Evolutionary conservation across 192 early-diverging fungal genomes (phyloP).

Genomic region (Rhizoclosmatium sp.): DNA sequence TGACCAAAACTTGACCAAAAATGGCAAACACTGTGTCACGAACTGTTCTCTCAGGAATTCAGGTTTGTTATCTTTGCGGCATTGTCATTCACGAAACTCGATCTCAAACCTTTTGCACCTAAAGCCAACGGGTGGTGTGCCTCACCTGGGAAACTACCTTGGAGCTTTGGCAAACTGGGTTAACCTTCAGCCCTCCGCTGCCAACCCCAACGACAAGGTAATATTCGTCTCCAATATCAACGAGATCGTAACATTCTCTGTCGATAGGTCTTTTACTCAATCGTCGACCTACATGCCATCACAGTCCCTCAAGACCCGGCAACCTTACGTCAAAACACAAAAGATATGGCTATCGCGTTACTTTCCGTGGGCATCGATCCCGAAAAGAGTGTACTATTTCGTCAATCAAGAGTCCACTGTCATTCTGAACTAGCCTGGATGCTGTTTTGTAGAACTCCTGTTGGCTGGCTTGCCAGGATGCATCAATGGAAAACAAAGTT

Average conservation of each 20-base stretch:
- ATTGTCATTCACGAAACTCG: neutral
- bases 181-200: slow-evolving; percentile 61
- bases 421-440: slow-evolving; percentile 90
- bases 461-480: slow-evolving; percentile 92
- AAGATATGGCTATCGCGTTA: slow-evolving; percentile 78
- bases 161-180: slow-evolving; percentile 91
- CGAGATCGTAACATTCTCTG: neutral
- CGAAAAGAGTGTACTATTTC: slow-evolving; percentile 74
- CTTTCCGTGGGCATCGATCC: slow-evolving; percentile 89
- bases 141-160: slow-evolving; percentile 94
- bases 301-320: slow-evolving; percentile 78
- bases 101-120: neutral
- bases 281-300: slow-evolving; percentile 92
- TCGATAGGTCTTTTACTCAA: slow-evolving; percentile 68
- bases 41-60: slow-evolving; percentile 81
- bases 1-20: neutral
- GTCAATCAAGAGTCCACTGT: slow-evolving; percentile 77
- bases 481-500: slow-evolving; percentile 88
- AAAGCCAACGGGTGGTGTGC: slow-evolving; percentile 79
- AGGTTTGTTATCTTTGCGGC: slow-evolving; percentile 40
- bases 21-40: neutral
- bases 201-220: slow-evolving; percentile 27
- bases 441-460: slow-evolving; percentile 84
- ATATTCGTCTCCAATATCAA: neutral
- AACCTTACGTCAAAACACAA: slow-evolving; percentile 65